A percentile compares a stretch with the other conserved stretches of the same genome.
Conservation (phyloP, 495 filamentous ascomycete species). For the Lepidopterella palustris region DNA sequence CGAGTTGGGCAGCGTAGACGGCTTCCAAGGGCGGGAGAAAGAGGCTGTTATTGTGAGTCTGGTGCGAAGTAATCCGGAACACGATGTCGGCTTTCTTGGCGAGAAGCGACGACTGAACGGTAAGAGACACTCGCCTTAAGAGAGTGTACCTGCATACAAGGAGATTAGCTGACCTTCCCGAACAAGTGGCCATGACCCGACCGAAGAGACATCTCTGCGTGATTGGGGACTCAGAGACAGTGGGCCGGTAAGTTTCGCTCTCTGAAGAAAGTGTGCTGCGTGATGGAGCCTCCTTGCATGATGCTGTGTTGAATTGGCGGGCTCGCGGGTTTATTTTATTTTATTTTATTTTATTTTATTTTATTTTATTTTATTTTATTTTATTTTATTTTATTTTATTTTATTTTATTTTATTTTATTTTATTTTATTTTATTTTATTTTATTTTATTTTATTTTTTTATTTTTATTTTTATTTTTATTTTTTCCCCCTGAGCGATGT, state of each 20-base stretch:
- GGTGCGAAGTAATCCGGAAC: conserved; percentile 78
- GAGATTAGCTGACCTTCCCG: conserved; percentile 10
- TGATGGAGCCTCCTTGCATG: neutral
- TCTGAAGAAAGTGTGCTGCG: neutral
- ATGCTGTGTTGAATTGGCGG: neutral
- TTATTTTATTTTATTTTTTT: neutral
- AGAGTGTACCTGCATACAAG: conserved; percentile 1
- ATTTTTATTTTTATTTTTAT: neutral
- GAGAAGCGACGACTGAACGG: conserved; percentile 91
- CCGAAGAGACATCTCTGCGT: conserved; percentile 85
- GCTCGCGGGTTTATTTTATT: too few relatives aligned
- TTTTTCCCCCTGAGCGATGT: conserved; percentile 7
- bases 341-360: too few relatives aligned
- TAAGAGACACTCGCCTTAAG: conserved; percentile 37
- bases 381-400: too few relatives aligned
- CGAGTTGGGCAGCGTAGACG: conserved; percentile 91
- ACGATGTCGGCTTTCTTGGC: conserved; percentile 89
- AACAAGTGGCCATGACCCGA: conserved; percentile 84
- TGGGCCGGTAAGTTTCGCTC: conserved; percentile 58
- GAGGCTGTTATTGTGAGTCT: conserved; percentile 88
- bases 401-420: too few relatives aligned
- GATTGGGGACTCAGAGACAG: conserved; percentile 89
- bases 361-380: too few relatives aligned
- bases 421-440: too few relatives aligned
- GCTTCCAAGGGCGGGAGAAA: conserved; percentile 96